Percentiles rank a stretch among this genome's conserved stretches.
These are phyloP conservation scores for Dryas integrifolia DNA, from an alignment of 331 rosid genomes.

Conservation along the genomic window DNA sequence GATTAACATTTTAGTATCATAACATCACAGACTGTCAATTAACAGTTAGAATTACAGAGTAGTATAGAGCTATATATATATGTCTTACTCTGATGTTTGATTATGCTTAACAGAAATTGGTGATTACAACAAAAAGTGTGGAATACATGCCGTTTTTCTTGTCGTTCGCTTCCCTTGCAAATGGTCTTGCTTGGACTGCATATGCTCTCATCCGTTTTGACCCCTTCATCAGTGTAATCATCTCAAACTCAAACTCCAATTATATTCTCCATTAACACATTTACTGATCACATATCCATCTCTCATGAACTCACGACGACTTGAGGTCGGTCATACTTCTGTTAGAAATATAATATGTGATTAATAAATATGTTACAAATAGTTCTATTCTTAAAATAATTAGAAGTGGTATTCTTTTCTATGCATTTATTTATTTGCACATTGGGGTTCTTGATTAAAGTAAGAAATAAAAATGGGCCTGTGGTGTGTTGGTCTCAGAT, in stretches of 20 bases:
- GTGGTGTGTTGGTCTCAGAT: constrained; percentile 38
- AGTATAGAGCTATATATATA: no score
- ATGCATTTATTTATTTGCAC: no score
- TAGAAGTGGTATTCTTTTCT: no score
- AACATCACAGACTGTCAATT: no score
- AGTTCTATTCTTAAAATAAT: no score
- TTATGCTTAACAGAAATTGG: constrained; percentile 65
- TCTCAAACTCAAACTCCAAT: not conserved
- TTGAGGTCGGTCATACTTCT: no score
- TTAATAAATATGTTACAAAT: not conserved
- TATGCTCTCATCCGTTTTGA: constrained; percentile 77
- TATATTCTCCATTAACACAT: not conserved
- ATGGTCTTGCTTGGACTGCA: constrained; percentile 74
- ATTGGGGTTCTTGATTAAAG: no score
- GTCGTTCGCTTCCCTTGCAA: constrained; percentile 63
- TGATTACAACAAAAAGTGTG: constrained; percentile 74
- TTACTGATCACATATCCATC: no score
- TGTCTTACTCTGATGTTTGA: not conserved
- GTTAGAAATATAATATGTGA: no score
- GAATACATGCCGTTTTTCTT: constrained; percentile 83
- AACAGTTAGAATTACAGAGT: no score
- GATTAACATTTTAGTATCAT: no score
- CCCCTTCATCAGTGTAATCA: constrained; percentile 56
- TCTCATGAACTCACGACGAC: no score
- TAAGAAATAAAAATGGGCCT: not conserved